Conservation (phyloP, 208 protist genomes). For the Trypanosoma scelopori region DNA sequence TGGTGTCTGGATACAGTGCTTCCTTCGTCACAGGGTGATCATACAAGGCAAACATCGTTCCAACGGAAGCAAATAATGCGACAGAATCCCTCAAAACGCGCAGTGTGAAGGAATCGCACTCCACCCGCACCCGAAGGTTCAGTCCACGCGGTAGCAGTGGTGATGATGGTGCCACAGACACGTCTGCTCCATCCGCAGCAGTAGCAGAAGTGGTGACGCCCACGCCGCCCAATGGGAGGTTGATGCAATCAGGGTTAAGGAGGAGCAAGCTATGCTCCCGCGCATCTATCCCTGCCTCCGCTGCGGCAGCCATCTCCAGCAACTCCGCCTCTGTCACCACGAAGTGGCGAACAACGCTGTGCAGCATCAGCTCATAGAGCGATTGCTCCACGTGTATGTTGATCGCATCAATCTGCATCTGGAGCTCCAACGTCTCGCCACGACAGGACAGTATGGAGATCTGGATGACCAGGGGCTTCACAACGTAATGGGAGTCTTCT, state of each 20-base stretch:
- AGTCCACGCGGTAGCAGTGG: not conserved
- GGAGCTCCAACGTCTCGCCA: conserved; percentile 11
- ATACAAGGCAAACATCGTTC: conserved; percentile 22
- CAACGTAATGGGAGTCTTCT: conserved; percentile 7
- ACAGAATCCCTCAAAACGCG: conserved; percentile 12
- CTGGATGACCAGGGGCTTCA: conserved; percentile 21
- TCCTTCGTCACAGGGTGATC: not conserved
- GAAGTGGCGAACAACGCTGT: conserved; percentile 33
- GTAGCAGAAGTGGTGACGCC: not conserved
- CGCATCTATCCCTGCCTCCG: not conserved
- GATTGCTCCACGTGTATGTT: conserved; percentile 32
- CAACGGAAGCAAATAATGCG: conserved; percentile 9
- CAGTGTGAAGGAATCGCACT: conserved; percentile 23
- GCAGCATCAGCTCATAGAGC: conserved; percentile 58
- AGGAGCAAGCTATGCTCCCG: no score
- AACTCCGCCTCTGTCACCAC: conserved; percentile 17
- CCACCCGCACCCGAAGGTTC: conserved; percentile 1
- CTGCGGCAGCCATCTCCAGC: not conserved
- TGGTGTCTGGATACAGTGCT: not conserved
- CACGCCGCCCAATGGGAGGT: conserved; percentile 9
- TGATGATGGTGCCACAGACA: not conserved
- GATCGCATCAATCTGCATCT: conserved; percentile 31
- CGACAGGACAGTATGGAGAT: not conserved
- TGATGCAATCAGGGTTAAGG: no score
- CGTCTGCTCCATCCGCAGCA: not conserved